Percentiles rank a stretch among this genome's conserved stretches.
phyloP scores from a whole-genome alignment of 768 basidiomycete species.

The Boletus sp. region DNA sequence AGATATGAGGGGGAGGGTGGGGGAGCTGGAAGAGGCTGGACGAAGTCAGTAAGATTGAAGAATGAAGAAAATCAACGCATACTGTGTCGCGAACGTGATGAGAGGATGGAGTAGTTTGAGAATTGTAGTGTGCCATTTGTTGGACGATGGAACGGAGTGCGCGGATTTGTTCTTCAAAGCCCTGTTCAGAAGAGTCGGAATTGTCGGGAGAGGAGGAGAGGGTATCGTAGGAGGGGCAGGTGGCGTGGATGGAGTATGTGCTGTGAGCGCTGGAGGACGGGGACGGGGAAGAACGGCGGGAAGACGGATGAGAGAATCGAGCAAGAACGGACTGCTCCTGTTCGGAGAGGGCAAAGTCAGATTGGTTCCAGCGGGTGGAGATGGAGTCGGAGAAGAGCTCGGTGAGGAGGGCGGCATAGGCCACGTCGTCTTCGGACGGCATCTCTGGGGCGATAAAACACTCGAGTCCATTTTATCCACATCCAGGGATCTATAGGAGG shows the following conservation, averaged over 20 bases:
- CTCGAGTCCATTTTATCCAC: too few species aligned
- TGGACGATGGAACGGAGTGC: constrained; percentile 37
- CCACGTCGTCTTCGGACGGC: constrained; percentile 29
- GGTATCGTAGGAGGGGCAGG: constrained; percentile 31
- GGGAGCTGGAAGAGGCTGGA: constrained; percentile 17
- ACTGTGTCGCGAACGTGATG: constrained; percentile 14
- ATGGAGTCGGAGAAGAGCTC: constrained; percentile 29
- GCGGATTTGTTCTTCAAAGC: constrained; percentile 28
- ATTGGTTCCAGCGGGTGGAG: constrained; percentile 27
- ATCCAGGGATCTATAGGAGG: too few species aligned
- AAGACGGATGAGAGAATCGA: not conserved
- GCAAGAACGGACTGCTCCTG: not conserved
- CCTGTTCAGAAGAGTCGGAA: constrained; percentile 7
- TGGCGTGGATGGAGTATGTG: constrained; percentile 13
- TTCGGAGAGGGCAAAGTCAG: constrained; percentile 34
- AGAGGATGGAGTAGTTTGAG: not conserved
- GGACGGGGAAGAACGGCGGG: constrained; percentile 24
- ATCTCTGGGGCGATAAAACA: too few species aligned
- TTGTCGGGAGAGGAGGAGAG: constrained; percentile 32
- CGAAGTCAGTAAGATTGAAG: not conserved
- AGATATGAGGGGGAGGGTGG: constrained; percentile 29
- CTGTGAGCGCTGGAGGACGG: constrained; percentile 32
- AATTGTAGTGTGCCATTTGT: constrained; percentile 33
- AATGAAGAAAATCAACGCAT: fast-evolving
- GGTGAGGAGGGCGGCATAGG: constrained; percentile 28